Evolutionary conservation across 805 yeast genomes (phyloP), one percentile per base, ranked within the genome.

Genomic region (Cyberlindnera petersonii): DNA sequence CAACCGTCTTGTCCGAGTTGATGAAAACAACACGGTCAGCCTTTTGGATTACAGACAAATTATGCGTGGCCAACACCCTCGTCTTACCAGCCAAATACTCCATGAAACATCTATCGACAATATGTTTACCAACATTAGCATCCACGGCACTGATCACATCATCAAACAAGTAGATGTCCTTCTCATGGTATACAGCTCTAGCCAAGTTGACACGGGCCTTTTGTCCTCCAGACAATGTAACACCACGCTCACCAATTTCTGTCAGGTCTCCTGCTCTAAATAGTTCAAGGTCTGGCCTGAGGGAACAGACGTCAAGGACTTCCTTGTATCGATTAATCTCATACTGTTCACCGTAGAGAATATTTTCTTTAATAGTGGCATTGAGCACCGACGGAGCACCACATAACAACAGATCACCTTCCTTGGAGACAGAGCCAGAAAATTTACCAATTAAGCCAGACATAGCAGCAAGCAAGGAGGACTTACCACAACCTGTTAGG

Each of bases 201-300:
- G 98, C 97, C 40, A 89, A 71, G 2, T 94, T 80, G 26, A 91
- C 72, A 56, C 98, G 77, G 0, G 97, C 97, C 68, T 89, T 91
- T 62, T 91, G 97, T 26, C 98, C 98, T 32, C 98, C 98, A 27
- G 95, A 84, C 33, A 89, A 69, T 8, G 96, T 85, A 34, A 89
- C 87, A 45, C 98, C 98, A 57, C 89, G 86, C 65, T 89, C 98
- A 44, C 98, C 98, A 40, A 89, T 96, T 51, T 83, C 77, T 3
- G 98, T 91, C 39, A 69, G 69, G 57, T 91, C 97, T 35, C 95
- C 95, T 52, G 84, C 82, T 1, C 95, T 85, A 38, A 89, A 72
- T 23, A 77, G 75, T 23, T 71, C 73, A 42, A 89, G 66, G 64
- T 89, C 98, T 18, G 76, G 77, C 9, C 69, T 61, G 47, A 89